Base-by-base conservation (phyloP, 148 eudicot genomes). In the Vaccinium myrtillus region DNA sequence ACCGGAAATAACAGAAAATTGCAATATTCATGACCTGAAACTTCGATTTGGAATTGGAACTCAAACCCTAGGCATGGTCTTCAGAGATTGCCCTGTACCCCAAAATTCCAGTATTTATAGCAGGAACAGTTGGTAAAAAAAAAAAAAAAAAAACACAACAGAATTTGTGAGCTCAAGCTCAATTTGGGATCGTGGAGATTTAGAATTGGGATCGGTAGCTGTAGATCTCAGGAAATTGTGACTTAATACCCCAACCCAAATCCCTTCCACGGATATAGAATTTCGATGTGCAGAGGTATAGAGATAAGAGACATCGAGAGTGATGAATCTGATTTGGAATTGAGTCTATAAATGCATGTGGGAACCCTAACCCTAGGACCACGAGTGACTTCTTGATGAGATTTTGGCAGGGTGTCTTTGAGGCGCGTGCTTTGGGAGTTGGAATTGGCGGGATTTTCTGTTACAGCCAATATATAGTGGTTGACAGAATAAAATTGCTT, bases 281-380 rank as follows among this genome's bases (percentile, higher is more conserved):
- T 79, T 79, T 19, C 82, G 50, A 79, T 36, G 82, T 5, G 10
- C 5, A 19, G 25, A 53, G 43, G 54, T 13, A 53, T 78, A 14
- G 30, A 51, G 30, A 76, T 48, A 76, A 43, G 19, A 48, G 79
- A 23, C 61, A 78, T 50, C 46, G 59, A 78, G 61, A 30, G 6
- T 54, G 49, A 55, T 43, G 54, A 48, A 79, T 55, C 81, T 30
- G 69, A 79, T 79, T 36, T 50, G 80, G 36, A 77, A 77, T 77
- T 77, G 39, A 16, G 36, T 50, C 12, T 21, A 43, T 30, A 54
- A 1, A 46, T 8, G 27, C 27, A 30, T 14, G 30, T 25, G 61
- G 81, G 54, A 78, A 27, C 63, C 81, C 8, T 27, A 12, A 54
- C n/a, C 48, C 81, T 78, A 27, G 46, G 63, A 8, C 27, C 81